Percentiles rank a stretch among this genome's conserved stretches.
These are phyloP conservation scores for Terfezia boudieri DNA, from an alignment of 495 filamentous ascomycete species.

Conservation along the genomic window DNA sequence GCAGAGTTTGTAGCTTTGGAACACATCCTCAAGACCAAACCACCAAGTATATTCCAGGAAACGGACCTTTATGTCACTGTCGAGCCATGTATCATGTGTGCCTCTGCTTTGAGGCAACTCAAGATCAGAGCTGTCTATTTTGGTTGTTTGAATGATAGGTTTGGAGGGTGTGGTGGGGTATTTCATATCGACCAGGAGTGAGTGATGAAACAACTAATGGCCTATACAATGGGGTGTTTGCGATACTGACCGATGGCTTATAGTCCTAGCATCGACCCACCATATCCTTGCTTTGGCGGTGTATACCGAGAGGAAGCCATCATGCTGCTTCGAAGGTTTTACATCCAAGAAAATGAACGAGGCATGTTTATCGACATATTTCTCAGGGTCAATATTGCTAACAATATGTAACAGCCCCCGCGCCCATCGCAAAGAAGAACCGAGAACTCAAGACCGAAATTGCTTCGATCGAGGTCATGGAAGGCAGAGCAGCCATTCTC, in stretches of 20 bases:
- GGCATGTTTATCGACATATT: conserved; percentile 25
- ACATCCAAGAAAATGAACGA: conserved; percentile 87
- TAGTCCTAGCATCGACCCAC: conserved; percentile 2
- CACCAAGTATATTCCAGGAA: conserved; percentile 37
- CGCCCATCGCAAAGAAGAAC: conserved; percentile 23
- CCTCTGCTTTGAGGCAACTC: conserved; percentile 69
- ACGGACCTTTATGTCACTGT: conserved; percentile 88
- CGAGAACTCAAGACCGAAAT: conserved; percentile 31
- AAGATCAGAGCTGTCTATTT: conserved; percentile 67
- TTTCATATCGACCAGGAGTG: conserved; percentile 63
- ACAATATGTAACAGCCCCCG: conserved; percentile 5
- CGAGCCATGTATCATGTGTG: conserved; percentile 97
- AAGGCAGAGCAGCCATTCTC: background rate
- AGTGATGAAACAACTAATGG: conserved; percentile 3
- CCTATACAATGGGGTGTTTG: conserved; percentile 13
- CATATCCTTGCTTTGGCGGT: conserved; percentile 31
- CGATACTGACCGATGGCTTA: conserved; percentile 8
- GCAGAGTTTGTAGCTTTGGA: conserved; percentile 79
- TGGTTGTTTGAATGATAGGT: conserved; percentile 87
- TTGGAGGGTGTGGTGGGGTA: conserved; percentile 86
- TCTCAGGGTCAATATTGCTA: background rate
- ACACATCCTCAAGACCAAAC: conserved; percentile 32
- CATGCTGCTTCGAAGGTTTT: conserved; percentile 74
- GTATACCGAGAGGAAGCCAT: conserved; percentile 74
- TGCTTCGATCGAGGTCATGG: conserved; percentile 15